A percentile compares a stretch with the other conserved stretches of the same genome.
These are phyloP conservation scores for Kondoa subrosea DNA, from an alignment of 768 basidiomycete species.

Conservation along the genomic window DNA sequence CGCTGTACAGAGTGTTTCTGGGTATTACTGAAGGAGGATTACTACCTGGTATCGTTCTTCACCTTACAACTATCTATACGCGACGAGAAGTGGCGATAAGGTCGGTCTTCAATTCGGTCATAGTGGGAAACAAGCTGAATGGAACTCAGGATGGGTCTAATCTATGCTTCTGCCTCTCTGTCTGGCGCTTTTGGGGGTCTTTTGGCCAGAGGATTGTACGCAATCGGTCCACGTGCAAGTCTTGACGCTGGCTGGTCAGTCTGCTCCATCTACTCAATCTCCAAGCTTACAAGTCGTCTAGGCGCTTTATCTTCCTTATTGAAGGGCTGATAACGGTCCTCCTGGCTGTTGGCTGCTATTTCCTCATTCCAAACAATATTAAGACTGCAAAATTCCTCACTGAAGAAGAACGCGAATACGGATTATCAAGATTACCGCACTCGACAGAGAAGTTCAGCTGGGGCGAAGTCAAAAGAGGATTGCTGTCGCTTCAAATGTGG, in stretches of 20 bases:
- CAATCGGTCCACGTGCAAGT: neutral
- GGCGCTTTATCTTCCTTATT: too few species aligned
- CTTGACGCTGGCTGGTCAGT: neutral
- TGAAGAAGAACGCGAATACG: neutral
- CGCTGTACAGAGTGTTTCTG: neutral
- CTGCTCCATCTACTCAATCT: too few species aligned
- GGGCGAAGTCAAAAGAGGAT: neutral
- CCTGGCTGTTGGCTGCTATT: slow-evolving; percentile 39
- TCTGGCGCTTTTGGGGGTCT: neutral
- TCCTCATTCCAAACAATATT: slow-evolving; percentile 48
- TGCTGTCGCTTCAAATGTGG: neutral
- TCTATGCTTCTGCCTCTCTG: neutral
- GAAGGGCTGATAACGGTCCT: too few species aligned
- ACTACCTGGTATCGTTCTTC: neutral
- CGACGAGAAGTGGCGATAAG: neutral
- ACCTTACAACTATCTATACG: neutral
- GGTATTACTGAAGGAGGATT: neutral
- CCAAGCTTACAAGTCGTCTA: too few species aligned
- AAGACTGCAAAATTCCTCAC: slow-evolving; percentile 43
- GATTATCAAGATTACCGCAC: neutral
- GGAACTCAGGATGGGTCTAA: too few species aligned
- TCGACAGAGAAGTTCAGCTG: neutral
- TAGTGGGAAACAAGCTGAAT: too few species aligned
- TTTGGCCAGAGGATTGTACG: neutral
- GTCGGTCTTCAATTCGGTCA: neutral